These are phyloP conservation scores for Logfia minima DNA, from an alignment of 129 eudicot species.

Conservation along the genomic window DNA sequence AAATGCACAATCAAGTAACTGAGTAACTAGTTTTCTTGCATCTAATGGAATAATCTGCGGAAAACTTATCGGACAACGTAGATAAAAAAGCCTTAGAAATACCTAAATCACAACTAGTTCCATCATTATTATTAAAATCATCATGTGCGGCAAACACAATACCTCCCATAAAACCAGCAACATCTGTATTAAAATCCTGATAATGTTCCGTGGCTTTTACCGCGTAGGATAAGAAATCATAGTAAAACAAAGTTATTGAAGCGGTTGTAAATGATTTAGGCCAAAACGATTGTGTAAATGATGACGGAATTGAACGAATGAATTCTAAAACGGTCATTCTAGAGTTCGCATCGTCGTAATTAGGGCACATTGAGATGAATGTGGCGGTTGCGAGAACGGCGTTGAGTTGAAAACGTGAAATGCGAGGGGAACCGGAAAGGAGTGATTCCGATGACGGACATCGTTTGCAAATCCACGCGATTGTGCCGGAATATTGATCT, in stretches of 20 bases:
- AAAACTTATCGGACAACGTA: constrained; percentile 59
- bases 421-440: constrained; percentile 60
- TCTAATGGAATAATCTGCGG: constrained; percentile 65
- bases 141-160: constrained; percentile 49
- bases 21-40: constrained; percentile 53
- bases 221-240: constrained; percentile 54
- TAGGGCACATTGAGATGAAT: constrained; percentile 67
- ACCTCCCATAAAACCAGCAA: constrained; percentile 72
- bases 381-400: constrained; percentile 69
- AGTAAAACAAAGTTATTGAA: constrained; percentile 50
- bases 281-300: constrained; percentile 74
- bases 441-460: constrained; percentile 78
- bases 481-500: constrained; percentile 47
- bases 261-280: constrained; percentile 60
- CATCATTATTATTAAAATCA: constrained; percentile 12
- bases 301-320: constrained; percentile 56
- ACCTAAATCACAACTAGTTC: constrained; percentile 28
- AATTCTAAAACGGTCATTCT: constrained; percentile 55
- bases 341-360: constrained; percentile 50
- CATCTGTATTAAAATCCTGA: constrained; percentile 55
- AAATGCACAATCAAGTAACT: constrained; percentile 48
- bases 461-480: constrained; percentile 78
- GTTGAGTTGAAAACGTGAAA: constrained; percentile 86
- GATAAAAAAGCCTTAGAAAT: constrained; percentile 64
- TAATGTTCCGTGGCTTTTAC: constrained; percentile 56